Base-by-base conservation (phyloP, 129 eudicot genomes). In the Kitagawia praeruptora region DNA sequence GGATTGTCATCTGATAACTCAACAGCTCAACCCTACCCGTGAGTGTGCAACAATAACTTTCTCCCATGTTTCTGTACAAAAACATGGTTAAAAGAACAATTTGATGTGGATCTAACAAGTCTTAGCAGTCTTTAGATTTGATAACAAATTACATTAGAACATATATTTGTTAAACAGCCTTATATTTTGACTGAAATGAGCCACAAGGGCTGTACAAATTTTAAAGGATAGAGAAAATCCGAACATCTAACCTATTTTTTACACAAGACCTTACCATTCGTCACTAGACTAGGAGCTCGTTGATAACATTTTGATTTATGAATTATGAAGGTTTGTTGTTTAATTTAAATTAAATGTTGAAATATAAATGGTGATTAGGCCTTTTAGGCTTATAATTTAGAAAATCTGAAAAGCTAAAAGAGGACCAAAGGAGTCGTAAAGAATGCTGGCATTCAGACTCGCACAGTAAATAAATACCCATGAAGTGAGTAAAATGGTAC, bases 1-100 rank as follows among this genome's bases (percentile, higher is more conserved):
- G 76, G 46, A 73, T 10, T 40, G 76, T 73, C 76, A 40, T 73
- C 46, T 73, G 18, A 42, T 73, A 73, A 37, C 46, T 70, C 75
- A 39, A 70, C 75, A 37, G 1, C 42, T 69, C 44, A 37, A 70
- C 45, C 46, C 46, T 67, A 61, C 69, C 69, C 69, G 69, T 61
- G 69, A 61, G 37, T 25, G 38, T 31, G 74, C 74, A 69, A 69
- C 40, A 28, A 69, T 69, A 38, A 38, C 18, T 44, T 4, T 10
- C 15, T 11, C 49, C 15, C 3, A 5, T 34, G 42, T 69, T 69
- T 69, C 23, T 69, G 74, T 38, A 69, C 16, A 2, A 69, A 0
- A 31, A 69, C 74, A 69, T 31, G 37, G 37, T 34, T 34, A 34
- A 34, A 34, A 34, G 2, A 34, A 34, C 37, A 34, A 34, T 34